phyloP scores from a whole-genome alignment of 176 grass and related monocot genomes.

The Carex kokanica region DNA sequence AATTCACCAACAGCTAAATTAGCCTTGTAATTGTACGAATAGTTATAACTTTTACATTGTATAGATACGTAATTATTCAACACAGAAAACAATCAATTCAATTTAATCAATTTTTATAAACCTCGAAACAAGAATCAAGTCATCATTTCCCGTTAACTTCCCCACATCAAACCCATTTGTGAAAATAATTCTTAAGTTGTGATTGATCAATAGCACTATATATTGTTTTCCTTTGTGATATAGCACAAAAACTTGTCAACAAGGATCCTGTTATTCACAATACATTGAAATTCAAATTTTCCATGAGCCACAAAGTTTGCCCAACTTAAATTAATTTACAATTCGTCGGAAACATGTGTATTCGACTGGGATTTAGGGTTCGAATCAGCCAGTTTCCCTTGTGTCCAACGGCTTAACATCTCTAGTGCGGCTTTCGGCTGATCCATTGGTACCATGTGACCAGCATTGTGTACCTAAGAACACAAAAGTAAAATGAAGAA shows the following conservation, averaged over 20 bases:
- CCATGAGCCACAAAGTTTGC: background rate
- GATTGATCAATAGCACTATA: background rate
- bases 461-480: slow-evolving; percentile 81
- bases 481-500: background rate
- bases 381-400: slow-evolving; percentile 44
- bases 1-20: too few species aligned
- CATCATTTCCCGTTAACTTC: background rate
- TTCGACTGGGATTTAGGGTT: background rate
- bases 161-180: background rate
- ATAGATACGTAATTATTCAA: too few species aligned
- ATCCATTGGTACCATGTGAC: slow-evolving; percentile 98
- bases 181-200: background rate
- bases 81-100: too few species aligned
- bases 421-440: slow-evolving; percentile 83
- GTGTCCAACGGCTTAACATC: slow-evolving; percentile 79
- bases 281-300: background rate
- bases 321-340: slow-evolving; percentile 12
- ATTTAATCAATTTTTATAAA: background rate
- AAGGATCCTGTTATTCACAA: background rate
- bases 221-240: background rate
- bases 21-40: too few species aligned
- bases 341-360: background rate
- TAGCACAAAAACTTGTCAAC: background rate
- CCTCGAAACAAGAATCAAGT: background rate
- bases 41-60: too few species aligned